Conservation (phyloP, 306 rosid genomes). For the Oxytropis ochrocephala region DNA sequence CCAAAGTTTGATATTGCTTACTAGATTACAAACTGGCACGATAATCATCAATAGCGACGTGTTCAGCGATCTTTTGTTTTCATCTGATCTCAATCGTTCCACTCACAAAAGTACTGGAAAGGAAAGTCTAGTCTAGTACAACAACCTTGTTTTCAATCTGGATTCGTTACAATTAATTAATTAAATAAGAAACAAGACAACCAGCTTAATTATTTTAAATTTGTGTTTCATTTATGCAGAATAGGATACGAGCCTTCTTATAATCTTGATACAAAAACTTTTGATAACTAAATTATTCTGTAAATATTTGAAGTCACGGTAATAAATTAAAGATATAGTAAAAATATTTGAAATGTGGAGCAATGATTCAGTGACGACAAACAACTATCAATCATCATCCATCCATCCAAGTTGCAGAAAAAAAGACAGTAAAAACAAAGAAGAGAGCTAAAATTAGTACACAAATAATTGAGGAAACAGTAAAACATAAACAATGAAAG, state of each 20-base stretch:
- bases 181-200: too few relatives aligned
- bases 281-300: neutral
- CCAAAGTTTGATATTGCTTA: neutral
- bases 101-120: neutral
- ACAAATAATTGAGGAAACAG: slow-evolving; percentile 36
- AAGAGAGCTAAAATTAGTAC: slow-evolving; percentile 16
- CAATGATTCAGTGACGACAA: neutral
- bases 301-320: neutral
- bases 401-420: neutral
- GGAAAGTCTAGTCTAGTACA: neutral
- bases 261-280: neutral
- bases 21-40: slow-evolving; percentile 28
- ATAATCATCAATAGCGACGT: slow-evolving; percentile 20
- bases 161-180: neutral
- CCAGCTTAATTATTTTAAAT: too few relatives aligned
- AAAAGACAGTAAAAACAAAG: slow-evolving; percentile 19
- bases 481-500: slow-evolving; percentile 13
- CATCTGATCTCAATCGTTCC: slow-evolving; percentile 16
- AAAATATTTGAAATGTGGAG: neutral
- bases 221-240: too few relatives aligned
- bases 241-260: too few relatives aligned
- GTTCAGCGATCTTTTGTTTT: slow-evolving; percentile 22
- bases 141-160: neutral
- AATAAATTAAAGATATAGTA: neutral
- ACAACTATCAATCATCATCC: neutral